These are phyloP conservation scores for Meredithiella fracta DNA, from an alignment of 2,329 filamentous ascomycete species.

Conservation along the genomic window DNA sequence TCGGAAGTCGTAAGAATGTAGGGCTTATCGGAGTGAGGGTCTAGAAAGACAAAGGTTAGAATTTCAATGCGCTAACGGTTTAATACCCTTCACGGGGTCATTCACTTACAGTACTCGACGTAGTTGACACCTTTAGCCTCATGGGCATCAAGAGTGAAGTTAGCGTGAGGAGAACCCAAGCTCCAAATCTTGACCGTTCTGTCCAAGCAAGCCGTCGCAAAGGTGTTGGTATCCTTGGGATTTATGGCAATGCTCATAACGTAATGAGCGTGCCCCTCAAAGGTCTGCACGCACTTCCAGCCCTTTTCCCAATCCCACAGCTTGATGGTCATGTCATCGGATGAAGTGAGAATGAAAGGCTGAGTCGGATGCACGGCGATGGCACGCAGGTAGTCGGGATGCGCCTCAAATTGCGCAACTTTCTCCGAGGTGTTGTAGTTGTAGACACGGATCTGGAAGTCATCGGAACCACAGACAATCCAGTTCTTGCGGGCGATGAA, in stretches of 20 bases:
- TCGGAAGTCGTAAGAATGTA: slow-evolving; percentile 95
- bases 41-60: slow-evolving; percentile 1
- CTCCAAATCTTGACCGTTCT: slow-evolving; percentile 89
- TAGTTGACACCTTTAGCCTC: slow-evolving; percentile 97
- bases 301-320: slow-evolving; percentile 98
- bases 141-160: slow-evolving; percentile 92
- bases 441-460: slow-evolving; percentile 77
- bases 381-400: slow-evolving; percentile 95
- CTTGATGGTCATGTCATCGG: slow-evolving; percentile 97
- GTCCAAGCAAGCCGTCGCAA: slow-evolving; percentile 88
- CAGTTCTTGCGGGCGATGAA: slow-evolving; percentile 98
- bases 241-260: slow-evolving; percentile 96
- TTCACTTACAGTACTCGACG: slow-evolving; percentile 54
- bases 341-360: slow-evolving; percentile 88
- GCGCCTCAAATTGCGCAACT: slow-evolving; percentile 90
- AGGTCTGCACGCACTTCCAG: slow-evolving; percentile 96
- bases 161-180: slow-evolving; percentile 79
- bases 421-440: slow-evolving; percentile 99
- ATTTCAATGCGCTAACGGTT: not conserved
- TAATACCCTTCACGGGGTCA: not conserved
- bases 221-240: slow-evolving; percentile 85
- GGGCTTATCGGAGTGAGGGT: slow-evolving; percentile 55
- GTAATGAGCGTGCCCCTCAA: slow-evolving; percentile 90
- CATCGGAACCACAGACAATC: slow-evolving; percentile 92
- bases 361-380: slow-evolving; percentile 92